A percentile compares a stretch with the other conserved stretches of the same genome.
phyloP scores from a whole-genome alignment of 2,329 filamentous ascomycete genomes.

The Corinectria fuckeliana region DNA sequence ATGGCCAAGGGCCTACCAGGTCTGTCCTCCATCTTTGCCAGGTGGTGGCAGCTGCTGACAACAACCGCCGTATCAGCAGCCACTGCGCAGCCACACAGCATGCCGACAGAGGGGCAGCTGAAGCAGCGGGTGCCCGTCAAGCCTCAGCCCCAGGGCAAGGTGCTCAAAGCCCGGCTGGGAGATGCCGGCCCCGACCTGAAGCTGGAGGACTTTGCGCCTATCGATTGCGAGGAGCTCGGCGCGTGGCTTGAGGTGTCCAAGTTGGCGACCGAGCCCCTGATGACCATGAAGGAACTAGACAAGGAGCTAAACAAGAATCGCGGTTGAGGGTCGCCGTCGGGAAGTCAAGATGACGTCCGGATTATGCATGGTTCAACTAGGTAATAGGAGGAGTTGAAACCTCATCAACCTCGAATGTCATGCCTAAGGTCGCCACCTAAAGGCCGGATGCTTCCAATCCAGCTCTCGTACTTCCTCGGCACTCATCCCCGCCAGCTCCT shows the following conservation, averaged over 20 bases:
- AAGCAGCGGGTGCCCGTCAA: neutral
- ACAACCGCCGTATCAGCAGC: neutral
- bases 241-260: neutral
- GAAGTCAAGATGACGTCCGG: neutral
- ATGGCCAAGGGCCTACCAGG: too few species aligned
- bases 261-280: conserved; percentile 6
- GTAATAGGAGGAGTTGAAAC: neutral
- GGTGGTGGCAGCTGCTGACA: neutral
- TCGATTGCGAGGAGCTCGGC: neutral
- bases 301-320: neutral
- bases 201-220: neutral
- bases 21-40: neutral
- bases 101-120: neutral
- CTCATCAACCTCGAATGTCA: neutral
- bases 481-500: conserved; percentile 62
- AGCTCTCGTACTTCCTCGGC: conserved; percentile 62
- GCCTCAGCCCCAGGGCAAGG: neutral
- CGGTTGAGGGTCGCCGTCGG: neutral
- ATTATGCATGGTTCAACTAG: neutral
- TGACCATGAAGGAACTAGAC: conserved; percentile 15
- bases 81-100: neutral
- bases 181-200: neutral
- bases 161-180: neutral
- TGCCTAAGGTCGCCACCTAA: conserved; percentile 58
- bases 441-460: conserved; percentile 72